Evolutionary conservation across 2,329 filamentous ascomycete species (phyloP).

Genomic region (Aspergillus candidus): DNA sequence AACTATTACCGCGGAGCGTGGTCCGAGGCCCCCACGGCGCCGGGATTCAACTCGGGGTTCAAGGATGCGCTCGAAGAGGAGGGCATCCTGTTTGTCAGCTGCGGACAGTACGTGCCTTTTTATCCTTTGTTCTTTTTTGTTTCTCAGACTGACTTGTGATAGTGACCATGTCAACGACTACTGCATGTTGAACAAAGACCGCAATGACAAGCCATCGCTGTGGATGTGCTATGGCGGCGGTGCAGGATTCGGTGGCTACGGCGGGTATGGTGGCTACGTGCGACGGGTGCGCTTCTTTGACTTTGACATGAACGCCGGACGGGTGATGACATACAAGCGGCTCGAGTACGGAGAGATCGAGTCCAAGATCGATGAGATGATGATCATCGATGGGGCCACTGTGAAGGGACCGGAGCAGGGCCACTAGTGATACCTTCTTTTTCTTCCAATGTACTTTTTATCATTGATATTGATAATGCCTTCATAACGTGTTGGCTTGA

Average conservation of each 20-base stretch:
- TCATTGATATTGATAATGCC: background rate
- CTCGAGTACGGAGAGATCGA: slow-evolving; percentile 60
- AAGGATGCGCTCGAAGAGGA: slow-evolving; percentile 81
- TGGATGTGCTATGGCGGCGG: slow-evolving; percentile 99
- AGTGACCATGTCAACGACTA: slow-evolving; percentile 97
- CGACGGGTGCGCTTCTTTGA: slow-evolving; percentile 85
- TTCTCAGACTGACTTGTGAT: slow-evolving; percentile 15
- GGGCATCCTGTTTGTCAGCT: slow-evolving; percentile 79
- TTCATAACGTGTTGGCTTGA: no score
- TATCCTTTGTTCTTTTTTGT: background rate
- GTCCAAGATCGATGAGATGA: slow-evolving; percentile 52
- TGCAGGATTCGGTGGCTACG: slow-evolving; percentile 89
- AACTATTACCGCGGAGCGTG: slow-evolving; percentile 63
- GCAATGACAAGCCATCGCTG: slow-evolving; percentile 57
- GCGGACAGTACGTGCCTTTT: slow-evolving; percentile 67
- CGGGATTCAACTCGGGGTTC: slow-evolving; percentile 86
- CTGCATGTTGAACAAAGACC: slow-evolving; percentile 63
- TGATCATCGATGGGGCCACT: slow-evolving; percentile 55
- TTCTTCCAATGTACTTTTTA: background rate
- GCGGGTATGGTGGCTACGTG: slow-evolving; percentile 78
- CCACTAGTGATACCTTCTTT: background rate
- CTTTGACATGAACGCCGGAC: slow-evolving; percentile 82
- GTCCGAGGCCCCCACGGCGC: slow-evolving; percentile 80
- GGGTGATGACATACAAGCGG: slow-evolving; percentile 88
- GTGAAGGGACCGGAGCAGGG: slow-evolving; percentile 36